Percentiles rank a stretch among this genome's conserved stretches.
Evolutionary conservation across 768 basidiomycete genomes (phyloP).

Genomic region (Mrakia gelida): DNA sequence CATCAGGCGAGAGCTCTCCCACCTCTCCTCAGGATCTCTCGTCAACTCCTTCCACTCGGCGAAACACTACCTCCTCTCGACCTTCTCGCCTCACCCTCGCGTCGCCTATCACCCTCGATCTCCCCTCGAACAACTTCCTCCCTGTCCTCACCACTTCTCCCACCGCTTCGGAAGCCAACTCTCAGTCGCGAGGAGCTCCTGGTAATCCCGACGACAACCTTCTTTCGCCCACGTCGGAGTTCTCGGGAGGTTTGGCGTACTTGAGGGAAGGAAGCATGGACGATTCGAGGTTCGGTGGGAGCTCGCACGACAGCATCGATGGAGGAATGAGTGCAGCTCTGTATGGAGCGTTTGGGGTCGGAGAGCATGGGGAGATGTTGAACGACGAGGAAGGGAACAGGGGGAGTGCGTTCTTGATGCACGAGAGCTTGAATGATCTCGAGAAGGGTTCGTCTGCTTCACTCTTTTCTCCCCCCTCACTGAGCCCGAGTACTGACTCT

Average conservation of each 20-base stretch:
- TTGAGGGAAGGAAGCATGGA: neutral
- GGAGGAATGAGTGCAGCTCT: conserved; percentile 16
- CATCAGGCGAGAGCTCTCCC: neutral
- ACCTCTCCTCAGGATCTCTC: neutral
- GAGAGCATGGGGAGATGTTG: conserved; percentile 3
- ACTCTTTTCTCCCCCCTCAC: no score
- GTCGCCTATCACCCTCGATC: neutral
- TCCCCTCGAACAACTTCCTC: neutral
- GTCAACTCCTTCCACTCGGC: neutral
- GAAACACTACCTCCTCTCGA: neutral
- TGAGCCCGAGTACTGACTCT: no score
- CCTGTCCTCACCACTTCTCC: conserved; percentile 5
- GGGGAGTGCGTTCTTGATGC: conserved; percentile 20
- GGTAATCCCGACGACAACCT: neutral
- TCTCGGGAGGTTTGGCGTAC: conserved; percentile 19
- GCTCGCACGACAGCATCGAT: neutral
- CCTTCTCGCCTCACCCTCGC: conserved; percentile 4
- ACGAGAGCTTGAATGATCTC: conserved; percentile 12
- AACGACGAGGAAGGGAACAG: neutral
- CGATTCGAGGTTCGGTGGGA: neutral
- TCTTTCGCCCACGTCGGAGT: conserved; percentile 9
- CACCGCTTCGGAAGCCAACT: neutral
- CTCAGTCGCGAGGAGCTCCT: neutral
- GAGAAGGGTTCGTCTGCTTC: conserved; percentile 2
- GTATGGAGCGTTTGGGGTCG: neutral